Evolutionary conservation across 2,329 filamentous ascomycete genomes (phyloP).

Genomic region (Juglanconis juglandina): DNA sequence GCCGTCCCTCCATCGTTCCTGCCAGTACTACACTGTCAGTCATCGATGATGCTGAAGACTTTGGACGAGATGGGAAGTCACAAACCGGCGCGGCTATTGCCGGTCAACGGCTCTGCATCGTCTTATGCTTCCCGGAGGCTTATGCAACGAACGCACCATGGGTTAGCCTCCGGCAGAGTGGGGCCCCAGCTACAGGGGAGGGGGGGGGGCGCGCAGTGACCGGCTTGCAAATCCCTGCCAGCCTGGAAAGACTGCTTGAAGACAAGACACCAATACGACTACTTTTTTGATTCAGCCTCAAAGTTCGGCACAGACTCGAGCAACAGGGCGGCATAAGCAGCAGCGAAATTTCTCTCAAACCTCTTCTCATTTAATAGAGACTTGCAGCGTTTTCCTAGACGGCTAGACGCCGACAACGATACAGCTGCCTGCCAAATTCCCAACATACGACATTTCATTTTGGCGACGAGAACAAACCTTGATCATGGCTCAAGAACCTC

Average conservation of each 20-base stretch:
- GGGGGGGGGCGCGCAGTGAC: no score
- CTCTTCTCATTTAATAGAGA: no score
- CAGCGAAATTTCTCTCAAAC: neutral
- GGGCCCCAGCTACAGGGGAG: neutral
- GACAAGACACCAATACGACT: no score
- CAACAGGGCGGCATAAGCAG: no score
- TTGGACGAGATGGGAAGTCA: neutral
- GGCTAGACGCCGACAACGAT: no score
- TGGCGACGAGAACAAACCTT: neutral
- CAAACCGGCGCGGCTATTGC: neutral
- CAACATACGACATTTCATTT: neutral
- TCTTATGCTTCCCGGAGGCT: neutral
- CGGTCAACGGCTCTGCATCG: neutral
- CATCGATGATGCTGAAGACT: neutral
- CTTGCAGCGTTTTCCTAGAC: no score
- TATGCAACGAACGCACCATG: no score
- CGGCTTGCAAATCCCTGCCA: neutral
- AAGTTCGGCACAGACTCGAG: no score
- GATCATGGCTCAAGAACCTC: constrained; percentile 47
- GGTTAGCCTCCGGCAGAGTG: neutral
- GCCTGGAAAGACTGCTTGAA: neutral
- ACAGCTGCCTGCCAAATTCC: neutral
- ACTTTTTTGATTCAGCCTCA: no score
- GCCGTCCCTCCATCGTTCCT: no score
- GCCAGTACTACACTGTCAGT: neutral